Conservation (phyloP, 2,329 filamentous ascomycete genomes). For the Colletotrichum incanum region DNA sequence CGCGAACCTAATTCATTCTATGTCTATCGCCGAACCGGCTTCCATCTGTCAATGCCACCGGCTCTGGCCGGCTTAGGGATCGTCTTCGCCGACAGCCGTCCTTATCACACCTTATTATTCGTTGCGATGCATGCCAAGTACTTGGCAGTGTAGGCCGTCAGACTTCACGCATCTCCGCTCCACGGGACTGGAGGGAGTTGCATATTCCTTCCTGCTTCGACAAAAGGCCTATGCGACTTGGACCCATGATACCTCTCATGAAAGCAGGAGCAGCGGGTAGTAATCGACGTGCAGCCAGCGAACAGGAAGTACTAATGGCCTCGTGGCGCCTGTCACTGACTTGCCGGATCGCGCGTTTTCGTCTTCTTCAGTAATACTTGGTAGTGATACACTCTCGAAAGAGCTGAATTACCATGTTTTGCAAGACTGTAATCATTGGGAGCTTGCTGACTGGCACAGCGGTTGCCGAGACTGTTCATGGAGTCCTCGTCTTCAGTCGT, state of each 20-base stretch:
- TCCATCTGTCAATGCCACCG: not conserved
- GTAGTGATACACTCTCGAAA: not conserved
- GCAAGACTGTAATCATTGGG: not conserved
- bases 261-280: too few relatives aligned
- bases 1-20: not conserved
- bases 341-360: not conserved
- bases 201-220: slow-evolving; percentile 2
- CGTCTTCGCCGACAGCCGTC: slow-evolving; percentile 1
- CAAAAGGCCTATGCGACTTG: not conserved
- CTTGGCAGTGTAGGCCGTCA: slow-evolving; percentile 6
- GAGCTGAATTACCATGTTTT: not conserved
- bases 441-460: slow-evolving; percentile 41
- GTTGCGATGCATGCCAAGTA: slow-evolving; percentile 27
- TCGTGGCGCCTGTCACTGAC: not conserved
- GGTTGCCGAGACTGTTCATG: slow-evolving; percentile 37
- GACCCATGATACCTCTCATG: not conserved
- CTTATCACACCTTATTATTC: slow-evolving; percentile 30
- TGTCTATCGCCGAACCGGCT: slow-evolving; percentile 46
- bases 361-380: too few relatives aligned
- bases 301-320: slow-evolving; percentile 4
- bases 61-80: not conserved
- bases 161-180: slow-evolving; percentile 24
- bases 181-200: slow-evolving; percentile 17
- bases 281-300: not conserved
- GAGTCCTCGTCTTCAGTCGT: slow-evolving; percentile 53